Base-by-base conservation (phyloP, 2,329 filamentous ascomycete genomes). In the Trichophyton verrucosum region DNA sequence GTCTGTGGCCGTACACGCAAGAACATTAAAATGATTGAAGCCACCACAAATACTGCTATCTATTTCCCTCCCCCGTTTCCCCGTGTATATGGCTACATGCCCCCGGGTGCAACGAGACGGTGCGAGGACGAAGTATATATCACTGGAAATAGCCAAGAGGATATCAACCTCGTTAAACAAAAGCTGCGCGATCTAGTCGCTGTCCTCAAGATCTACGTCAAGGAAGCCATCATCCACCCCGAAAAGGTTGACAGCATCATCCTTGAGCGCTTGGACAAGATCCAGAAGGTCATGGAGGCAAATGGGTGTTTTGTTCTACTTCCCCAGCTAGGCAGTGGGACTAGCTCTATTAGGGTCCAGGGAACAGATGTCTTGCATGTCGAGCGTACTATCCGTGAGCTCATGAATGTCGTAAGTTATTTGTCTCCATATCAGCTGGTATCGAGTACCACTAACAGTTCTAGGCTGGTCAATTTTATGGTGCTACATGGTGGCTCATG, bases 11-110 rank as follows among this genome's bases (percentile, higher is more conserved):
- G 94, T 57, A 92, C 91, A 67, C 84, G 94, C 67, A 95, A 96
- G 79, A 96, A 96, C 73, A 96, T 99, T 78, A 97, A 97, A 78
- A 79, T 94, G 68, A 96, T 99, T 70, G 94, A 99, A 75, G 95
- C 94, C 13, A 85, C 88, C 30, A 97, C 94, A 13, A 90, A 91
- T 68, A 97, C 94, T 7, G 92, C 94, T 65, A 97, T 99, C 68
- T 99, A 99, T 77, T 97, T 99, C 71, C 94, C 94, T 30, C 91
- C 91, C 6, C 88, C 92, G 0, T 97, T 97, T 72, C 91, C 92
- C 13, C 86, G 87, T 62, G 86, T 96, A 65, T 96, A 94, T 71
- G 88, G 89, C 62, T 99, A 96, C 73, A 89, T 86, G 59, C 91
- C 92, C 1, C 84, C 85, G 6, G 89, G 88, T 65, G 91, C 91